Base-by-base conservation (phyloP, 306 rosid genomes). In the Crotalaria pallida region DNA sequence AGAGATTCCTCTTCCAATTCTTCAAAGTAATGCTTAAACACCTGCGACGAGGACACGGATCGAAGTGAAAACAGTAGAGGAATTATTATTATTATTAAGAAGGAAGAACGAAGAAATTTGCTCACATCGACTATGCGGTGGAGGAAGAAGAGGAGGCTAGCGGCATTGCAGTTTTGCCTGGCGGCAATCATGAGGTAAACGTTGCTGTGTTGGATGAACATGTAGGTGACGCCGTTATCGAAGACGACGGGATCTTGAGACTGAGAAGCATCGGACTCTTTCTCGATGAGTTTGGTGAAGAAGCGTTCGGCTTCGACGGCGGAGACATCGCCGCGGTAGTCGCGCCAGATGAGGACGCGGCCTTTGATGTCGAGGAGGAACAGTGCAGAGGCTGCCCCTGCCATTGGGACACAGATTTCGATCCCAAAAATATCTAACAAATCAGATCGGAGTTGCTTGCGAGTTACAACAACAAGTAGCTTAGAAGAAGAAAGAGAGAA, bases 331-430 rank as follows among this genome's bases (percentile, higher is more conserved):
- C 97, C 97, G 40, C 97, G 96, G 65, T 86, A 91, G 79, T 91
- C 96, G 63, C 97, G 97, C 91, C 91, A 91, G 80, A 91, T 89
- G 68, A 91, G 92, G 81, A 91, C 88, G 80, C 93, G 97, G 72
- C 97, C 97, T 85, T 91, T 91, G 84, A 91, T 88, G 80, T 91
- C 97, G 67, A 91, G 86, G 38, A 91, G 96, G 85, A 91, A 91
- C 67, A 91, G 88, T 76, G 96, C 96, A 64, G 97, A 91, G 75
- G 90, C 92, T 76, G 97, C 97, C 71, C 96, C 97, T 49, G 97
- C 81, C 97, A 91, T 91, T 31, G 76, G n/a, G n/a, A n/a, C 8
- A 16, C 24, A 31, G n/a, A 53, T 23, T 73, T 52, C 63, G 73
- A 64, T 34, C 76, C 15, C 71, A 41, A 5, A 31, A 75, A 34